These are phyloP conservation scores for Pyracantha coccinea DNA, from an alignment of 331 rosid species.

Conservation along the genomic window DNA sequence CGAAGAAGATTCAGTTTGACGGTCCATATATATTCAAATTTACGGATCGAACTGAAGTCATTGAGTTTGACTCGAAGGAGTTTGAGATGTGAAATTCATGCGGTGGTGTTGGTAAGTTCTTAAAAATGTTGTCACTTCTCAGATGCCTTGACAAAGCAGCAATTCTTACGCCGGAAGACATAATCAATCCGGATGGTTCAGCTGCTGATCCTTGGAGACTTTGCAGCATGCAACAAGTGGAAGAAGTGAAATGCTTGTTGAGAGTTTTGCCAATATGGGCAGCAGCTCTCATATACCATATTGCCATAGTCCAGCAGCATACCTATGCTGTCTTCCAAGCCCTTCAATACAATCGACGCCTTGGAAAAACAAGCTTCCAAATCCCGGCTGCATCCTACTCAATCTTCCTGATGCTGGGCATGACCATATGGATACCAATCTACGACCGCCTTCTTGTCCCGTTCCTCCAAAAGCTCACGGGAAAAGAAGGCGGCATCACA, in stretches of 20 bases:
- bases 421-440: slow-evolving; percentile 59
- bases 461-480: slow-evolving; percentile 34
- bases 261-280: slow-evolving; percentile 78
- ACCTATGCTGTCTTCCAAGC: slow-evolving; percentile 75
- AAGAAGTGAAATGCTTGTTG: slow-evolving; percentile 64
- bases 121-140: background rate
- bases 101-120: slow-evolving; percentile 31
- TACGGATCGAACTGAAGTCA: slow-evolving; percentile 1
- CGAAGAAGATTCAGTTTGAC: background rate
- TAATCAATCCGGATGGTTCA: slow-evolving; percentile 49
- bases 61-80: background rate
- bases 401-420: slow-evolving; percentile 49
- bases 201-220: slow-evolving; percentile 71
- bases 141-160: slow-evolving; percentile 86
- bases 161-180: slow-evolving; percentile 41
- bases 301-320: slow-evolving; percentile 48
- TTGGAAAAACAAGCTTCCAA: slow-evolving; percentile 38
- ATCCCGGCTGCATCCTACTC: slow-evolving; percentile 73
- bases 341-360: slow-evolving; percentile 48
- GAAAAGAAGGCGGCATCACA: slow-evolving; percentile 62
- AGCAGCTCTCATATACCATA: slow-evolving; percentile 34
- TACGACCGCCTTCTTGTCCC: slow-evolving; percentile 60
- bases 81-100: background rate
- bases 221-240: slow-evolving; percentile 75
- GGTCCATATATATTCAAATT: no score